phyloP scores from a whole-genome alignment of 140 eudicot species.

The Bidens hawaiensis region DNA sequence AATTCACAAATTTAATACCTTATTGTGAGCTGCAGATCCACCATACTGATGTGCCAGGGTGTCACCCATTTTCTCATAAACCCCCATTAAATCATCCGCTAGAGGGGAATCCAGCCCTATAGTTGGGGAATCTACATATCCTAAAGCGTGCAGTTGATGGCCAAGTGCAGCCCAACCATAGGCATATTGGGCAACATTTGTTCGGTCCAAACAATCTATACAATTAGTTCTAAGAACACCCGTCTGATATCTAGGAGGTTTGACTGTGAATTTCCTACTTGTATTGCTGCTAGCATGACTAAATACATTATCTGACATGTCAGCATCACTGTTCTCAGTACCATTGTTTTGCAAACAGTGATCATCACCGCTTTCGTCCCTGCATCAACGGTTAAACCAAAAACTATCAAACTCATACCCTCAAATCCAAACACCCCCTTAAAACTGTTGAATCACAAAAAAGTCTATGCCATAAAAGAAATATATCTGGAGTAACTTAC shows the following conservation, averaged over 20 bases:
- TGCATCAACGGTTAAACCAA: conserved; percentile 29
- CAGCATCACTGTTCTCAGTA: conserved; percentile 17
- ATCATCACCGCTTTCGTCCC: conserved; percentile 33
- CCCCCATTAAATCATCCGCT: conserved; percentile 70
- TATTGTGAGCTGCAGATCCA: conserved; percentile 99
- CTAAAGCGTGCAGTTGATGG: conserved; percentile 82
- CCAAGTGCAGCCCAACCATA: conserved; percentile 96
- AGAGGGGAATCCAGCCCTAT: conserved; percentile 66
- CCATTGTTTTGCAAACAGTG: conserved; percentile 26
- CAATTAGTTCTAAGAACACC: conserved; percentile 94
- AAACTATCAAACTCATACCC: neutral
- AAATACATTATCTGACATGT: conserved; percentile 11
- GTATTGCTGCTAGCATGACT: conserved; percentile 19
- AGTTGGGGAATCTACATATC: conserved; percentile 39
- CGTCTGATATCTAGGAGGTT: conserved; percentile 56
- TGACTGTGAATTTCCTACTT: conserved; percentile 21
- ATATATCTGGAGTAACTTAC: conserved; percentile 24
- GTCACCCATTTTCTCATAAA: conserved; percentile 96
- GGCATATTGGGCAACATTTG: conserved; percentile 90
- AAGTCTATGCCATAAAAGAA: neutral
- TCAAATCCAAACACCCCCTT: neutral
- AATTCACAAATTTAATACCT: conserved; percentile 42
- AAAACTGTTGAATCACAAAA: conserved; percentile 4
- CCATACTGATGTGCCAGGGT: conserved; percentile 92
- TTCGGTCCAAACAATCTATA: conserved; percentile 97